Evolutionary conservation across 2,329 filamentous ascomycete genomes (phyloP), one percentile per base, ranked within the genome.

Genomic region (Diaporthe citriasiana): DNA sequence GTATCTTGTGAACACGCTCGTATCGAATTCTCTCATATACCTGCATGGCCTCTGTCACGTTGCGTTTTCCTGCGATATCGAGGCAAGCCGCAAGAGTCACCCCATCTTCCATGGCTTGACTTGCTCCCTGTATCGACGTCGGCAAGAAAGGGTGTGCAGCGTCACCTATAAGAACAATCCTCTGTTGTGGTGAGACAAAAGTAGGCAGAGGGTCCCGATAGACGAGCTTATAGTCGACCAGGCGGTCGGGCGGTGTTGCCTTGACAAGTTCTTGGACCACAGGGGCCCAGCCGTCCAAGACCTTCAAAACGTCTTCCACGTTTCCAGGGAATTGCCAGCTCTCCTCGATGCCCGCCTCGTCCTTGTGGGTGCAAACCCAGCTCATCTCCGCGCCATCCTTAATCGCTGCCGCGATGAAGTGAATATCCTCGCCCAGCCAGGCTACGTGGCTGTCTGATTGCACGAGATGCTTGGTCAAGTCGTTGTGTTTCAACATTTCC

Each of bases 351-450:
- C 86, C 83, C 19, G 80, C 82, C n/a, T 85, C 82, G 71, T 86
- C 86, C 74, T 83, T 77, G 73, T 79, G 77, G 47, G 88, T 89
- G 74, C 87, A 86, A 15, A 89, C 88, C 88, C 88, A 89, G 71
- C 83, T 86, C 76, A 89, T 86, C 74, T 89, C 87, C 63, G 84
- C 83, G 8, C 87, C 87, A 47, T 84, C 82, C 78, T 89, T 89
- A 73, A 89, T 84, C 0, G 86, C 85, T 2, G 87, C 87, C 9
- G 85, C 86, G 47, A 89, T 84, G 77, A 88, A 87, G 76, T 88
- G 86, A 3, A 88, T 84, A 73, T 89, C 87, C 17, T 85, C 84
- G 2, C 87, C 88, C 35, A 89, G 82, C 88, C 87, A 90, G 53
- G 83, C 85, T 6, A 85, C 83, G 77, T 89, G 87, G 30, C 85